Base-by-base conservation (phyloP, 2,329 filamentous ascomycete genomes). In the Colletotrichum trifolii region DNA sequence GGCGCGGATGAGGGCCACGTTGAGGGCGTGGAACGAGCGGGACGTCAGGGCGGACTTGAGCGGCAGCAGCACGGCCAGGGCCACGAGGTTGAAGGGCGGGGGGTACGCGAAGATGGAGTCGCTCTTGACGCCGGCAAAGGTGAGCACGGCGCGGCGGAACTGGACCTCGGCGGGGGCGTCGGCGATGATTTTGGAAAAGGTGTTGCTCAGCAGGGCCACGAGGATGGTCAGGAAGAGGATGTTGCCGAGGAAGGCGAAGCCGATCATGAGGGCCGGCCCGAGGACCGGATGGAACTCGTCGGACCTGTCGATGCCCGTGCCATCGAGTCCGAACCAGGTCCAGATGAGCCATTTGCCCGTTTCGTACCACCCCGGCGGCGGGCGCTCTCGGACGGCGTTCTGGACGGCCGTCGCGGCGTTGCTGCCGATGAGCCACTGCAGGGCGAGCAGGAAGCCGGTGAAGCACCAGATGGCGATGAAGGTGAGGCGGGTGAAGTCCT, bases 281-380 rank as follows among this genome's bases (percentile, higher is more conserved):
- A 92, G 82, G 25, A 91, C 76, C 74, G 85, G 81, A 72, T 93
- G 89, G 74, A 92, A 90, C 46, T 88, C 83, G 6, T 76, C 76
- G 0, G 80, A 80, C 54, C 80, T 77, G 60, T 83, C 81, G 45
- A 85, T 84, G 4, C 83, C 83, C 2, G 83, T 84, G 34, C 83
- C 90, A 63, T 92, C 90, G 0, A 93, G 84, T 2, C 90, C 90
- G 69, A 93, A 93, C 90, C 90, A 93, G 68, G 92, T 91, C 88
- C 89, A 92, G 2, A 93, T 81, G 83, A 93, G 90, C 90, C 90
- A 93, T 74, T 92, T 92, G 43, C 85, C 85, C 49, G 92, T 90
- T 0, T 88, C 90, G 15, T 76, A 73, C 78, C 79, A 82, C 0
- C 34, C 50, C 4, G 62, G 4, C 4, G 62, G 4, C 6, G 50